Base-by-base conservation (phyloP, 208 protist species). In the Naegleria fowleri region DNA sequence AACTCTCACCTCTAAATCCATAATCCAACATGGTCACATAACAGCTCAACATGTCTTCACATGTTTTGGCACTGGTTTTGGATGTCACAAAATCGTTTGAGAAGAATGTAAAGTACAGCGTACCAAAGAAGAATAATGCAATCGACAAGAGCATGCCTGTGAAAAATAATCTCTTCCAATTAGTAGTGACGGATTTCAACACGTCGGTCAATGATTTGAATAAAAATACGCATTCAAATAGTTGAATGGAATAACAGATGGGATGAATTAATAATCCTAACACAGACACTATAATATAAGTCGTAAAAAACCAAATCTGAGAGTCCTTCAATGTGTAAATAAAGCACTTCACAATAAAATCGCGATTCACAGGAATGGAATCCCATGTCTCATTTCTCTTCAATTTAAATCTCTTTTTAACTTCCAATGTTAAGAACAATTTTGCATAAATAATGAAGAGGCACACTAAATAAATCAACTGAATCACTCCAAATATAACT, bases 1-100 rank as follows among this genome's bases (percentile, higher is more conserved):
- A 48, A 51, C 15, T 7, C 13, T 48, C 83, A 33, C 40, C 38
- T 36, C 83, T 19, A 7, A 86, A 48, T 33, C 83, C 83, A 86
- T 86, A 86, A 86, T 86, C 33, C 11, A 86, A 51, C 11, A 86
- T 86, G 9, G 39, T 48, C 39, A 86, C 39, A 51, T 36, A 86
- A 33, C 83, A 86, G 19, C 2, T 4, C 19, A 51, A 51, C 40
- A 51, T 29, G 9, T 11, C 38, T 9, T 86, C 83, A 86, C 83
- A 86, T 33, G 33, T 48, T 9, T 40, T 25, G 36, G 25, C 3
- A 33, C 67, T n/a, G 7, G 9, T 33, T 6, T 48, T 48, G 7
- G 13, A 25, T 0, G 19, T 25, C 6, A 15, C 29, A 86, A 43
- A 86, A 38, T 86, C 83, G 16, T 13, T 6, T 13, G 40, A 25